Percentiles rank a stretch among this genome's conserved stretches.
Conservation (phyloP, 139 green algal species). For the Nannochloris sp. region DNA sequence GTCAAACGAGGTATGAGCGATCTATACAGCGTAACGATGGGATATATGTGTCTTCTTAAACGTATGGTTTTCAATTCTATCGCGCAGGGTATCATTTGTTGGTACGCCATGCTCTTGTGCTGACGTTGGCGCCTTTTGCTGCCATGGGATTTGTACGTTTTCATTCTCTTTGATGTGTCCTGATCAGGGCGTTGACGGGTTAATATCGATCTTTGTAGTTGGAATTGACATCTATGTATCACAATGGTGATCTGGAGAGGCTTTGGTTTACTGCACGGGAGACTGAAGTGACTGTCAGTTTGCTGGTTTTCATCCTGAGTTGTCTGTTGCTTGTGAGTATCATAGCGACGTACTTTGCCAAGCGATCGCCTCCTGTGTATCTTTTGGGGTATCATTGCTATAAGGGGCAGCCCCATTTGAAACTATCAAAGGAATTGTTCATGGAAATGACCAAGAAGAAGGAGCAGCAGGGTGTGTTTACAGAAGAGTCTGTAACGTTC, state of each 20-base stretch:
- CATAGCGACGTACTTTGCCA: constrained; percentile 54
- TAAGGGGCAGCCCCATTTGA: constrained; percentile 44
- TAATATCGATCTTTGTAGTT: constrained; percentile 37
- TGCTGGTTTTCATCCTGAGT: constrained; percentile 65
- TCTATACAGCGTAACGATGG: not conserved
- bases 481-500: constrained; percentile 69
- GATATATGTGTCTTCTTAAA: not conserved
- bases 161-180: not conserved
- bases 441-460: constrained; percentile 13
- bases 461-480: constrained; percentile 43
- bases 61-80: not conserved
- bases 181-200: not conserved
- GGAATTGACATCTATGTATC: constrained; percentile 68
- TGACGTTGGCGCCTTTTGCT: constrained; percentile 60
- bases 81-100: constrained; percentile 63
- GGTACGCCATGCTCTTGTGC: constrained; percentile 45
- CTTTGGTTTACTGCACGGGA: constrained; percentile 55
- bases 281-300: constrained; percentile 82
- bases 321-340: constrained; percentile 50
- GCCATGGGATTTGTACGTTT: constrained; percentile 32
- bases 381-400: constrained; percentile 80
- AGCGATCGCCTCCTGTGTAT: constrained; percentile 79
- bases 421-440: constrained; percentile 32
- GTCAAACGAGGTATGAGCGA: constrained; percentile 52
- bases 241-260: constrained; percentile 56